phyloP scores from a whole-genome alignment of 352 stramenopile genomes.

The Pythium sp. region DNA sequence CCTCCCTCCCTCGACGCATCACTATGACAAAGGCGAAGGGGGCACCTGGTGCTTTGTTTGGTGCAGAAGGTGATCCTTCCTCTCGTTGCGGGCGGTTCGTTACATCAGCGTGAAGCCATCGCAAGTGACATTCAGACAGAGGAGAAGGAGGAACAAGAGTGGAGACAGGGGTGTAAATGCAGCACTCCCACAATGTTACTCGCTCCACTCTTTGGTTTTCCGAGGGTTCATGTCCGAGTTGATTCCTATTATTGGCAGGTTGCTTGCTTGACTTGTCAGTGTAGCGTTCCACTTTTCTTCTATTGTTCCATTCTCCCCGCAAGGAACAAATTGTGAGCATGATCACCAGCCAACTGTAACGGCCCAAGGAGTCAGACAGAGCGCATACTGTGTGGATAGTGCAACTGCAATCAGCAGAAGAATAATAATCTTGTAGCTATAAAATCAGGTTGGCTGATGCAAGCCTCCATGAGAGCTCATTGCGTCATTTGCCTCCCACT shows the following conservation, averaged over 20 bases:
- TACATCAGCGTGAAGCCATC: not conserved
- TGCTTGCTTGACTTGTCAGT: not conserved
- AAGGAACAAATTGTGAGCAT: not conserved
- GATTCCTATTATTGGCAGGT: not conserved
- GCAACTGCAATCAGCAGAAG: slow-evolving; percentile 4
- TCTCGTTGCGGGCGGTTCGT: not conserved
- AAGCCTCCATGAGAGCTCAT: not conserved
- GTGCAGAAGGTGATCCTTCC: not conserved
- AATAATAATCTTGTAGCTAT: not conserved
- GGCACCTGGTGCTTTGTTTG: not conserved
- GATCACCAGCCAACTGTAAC: not conserved
- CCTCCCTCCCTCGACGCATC: not conserved
- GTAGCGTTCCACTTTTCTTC: not conserved
- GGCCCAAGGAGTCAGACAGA: not conserved
- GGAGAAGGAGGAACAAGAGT: not conserved
- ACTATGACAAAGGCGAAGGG: not conserved
- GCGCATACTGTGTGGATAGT: not conserved
- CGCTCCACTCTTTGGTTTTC: not conserved
- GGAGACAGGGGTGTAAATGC: too few species aligned
- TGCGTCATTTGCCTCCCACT: not conserved
- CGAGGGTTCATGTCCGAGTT: not conserved
- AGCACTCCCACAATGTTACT: too few species aligned
- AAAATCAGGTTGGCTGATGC: not conserved
- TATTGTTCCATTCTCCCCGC: not conserved
- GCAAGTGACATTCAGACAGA: not conserved